Percentiles rank a stretch among this genome's conserved stretches.
Evolutionary conservation across 78 protist species (phyloP).

Genomic region (Reticulomyxa filosa): DNA sequence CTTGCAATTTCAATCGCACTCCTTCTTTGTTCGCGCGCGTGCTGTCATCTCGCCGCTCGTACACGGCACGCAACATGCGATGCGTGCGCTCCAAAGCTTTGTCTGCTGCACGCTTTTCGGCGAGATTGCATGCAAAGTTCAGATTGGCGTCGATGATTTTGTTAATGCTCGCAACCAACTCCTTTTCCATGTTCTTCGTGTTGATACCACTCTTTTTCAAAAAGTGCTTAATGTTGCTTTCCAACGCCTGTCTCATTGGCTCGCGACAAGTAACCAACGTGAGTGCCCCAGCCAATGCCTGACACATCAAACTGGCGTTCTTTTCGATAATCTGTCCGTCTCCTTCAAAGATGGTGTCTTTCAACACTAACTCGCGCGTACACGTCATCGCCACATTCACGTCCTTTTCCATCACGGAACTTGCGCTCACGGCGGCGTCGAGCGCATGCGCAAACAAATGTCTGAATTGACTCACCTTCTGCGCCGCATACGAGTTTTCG

Average conservation of each 20-base stretch:
- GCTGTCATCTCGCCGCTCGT: too few species aligned
- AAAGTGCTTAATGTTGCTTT: slow-evolving; percentile 32
- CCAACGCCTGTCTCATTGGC: slow-evolving; percentile 46
- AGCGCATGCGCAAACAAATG: slow-evolving; percentile 35
- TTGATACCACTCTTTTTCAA: too few species aligned
- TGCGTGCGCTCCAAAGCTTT: too few species aligned
- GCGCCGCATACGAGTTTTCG: too few species aligned
- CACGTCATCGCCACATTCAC: slow-evolving; percentile 24
- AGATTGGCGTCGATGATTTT: too few species aligned
- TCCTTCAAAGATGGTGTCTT: slow-evolving; percentile 80
- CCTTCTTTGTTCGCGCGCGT: too few species aligned
- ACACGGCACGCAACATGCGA: too few species aligned
- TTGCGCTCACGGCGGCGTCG: slow-evolving; percentile 46
- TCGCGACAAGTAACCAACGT: slow-evolving; percentile 83
- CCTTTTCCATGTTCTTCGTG: too few species aligned
- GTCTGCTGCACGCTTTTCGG: slow-evolving; percentile 66
- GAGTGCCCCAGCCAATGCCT: slow-evolving; percentile 56
- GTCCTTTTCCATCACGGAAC: slow-evolving; percentile 9
- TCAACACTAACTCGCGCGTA: slow-evolving; percentile 64
- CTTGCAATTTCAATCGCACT: too few species aligned
- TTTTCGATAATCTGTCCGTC: slow-evolving; percentile 53
- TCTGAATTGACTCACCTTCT: too few species aligned
- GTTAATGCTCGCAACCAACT: too few species aligned
- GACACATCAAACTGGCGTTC: slow-evolving; percentile 71
- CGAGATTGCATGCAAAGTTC: slow-evolving; percentile 51